Conservation (phyloP, 2,329 filamentous ascomycete genomes). For the Lomentospora prolificans region DNA sequence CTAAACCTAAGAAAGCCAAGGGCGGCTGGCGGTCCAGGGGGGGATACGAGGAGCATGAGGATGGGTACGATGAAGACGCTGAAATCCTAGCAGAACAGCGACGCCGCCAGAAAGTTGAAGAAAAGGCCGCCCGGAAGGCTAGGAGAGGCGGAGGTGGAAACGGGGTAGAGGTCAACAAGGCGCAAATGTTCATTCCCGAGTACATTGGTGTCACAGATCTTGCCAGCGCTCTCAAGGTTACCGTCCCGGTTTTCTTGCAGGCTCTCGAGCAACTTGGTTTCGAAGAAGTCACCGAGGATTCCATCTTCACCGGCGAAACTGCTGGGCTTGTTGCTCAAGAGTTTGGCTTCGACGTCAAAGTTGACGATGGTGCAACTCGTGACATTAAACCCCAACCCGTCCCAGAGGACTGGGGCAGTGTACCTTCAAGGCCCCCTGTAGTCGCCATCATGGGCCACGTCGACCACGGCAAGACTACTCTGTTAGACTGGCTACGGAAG, state of each 20-base stretch:
- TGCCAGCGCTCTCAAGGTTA: constrained; percentile 63
- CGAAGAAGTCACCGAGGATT: constrained; percentile 70
- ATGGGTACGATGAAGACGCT: constrained; percentile 27
- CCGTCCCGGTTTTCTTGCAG: constrained; percentile 57
- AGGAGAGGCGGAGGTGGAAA: constrained; percentile 25
- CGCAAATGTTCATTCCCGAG: constrained; percentile 70
- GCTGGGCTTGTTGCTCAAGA: constrained; percentile 85
- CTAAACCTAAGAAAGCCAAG: constrained; percentile 1
- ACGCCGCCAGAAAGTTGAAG: constrained; percentile 30
- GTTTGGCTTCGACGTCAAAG: constrained; percentile 80
- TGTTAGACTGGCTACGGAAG: constrained; percentile 86
- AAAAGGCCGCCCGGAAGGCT: constrained; percentile 6
- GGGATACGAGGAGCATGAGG: constrained; percentile 20
- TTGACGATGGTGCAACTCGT: constrained; percentile 53
- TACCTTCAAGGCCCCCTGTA: constrained; percentile 76
- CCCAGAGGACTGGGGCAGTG: constrained; percentile 53
- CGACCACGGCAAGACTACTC: constrained; percentile 95
- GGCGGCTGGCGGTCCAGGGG: not conserved
- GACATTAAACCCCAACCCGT: constrained; percentile 65
- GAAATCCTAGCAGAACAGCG: constrained; percentile 26
- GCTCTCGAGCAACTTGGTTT: constrained; percentile 84
- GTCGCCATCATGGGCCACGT: constrained; percentile 99
- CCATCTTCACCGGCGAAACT: constrained; percentile 82
- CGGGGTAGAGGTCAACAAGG: constrained; percentile 33
- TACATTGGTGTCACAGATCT: constrained; percentile 84